Evolutionary conservation across 768 basidiomycete genomes (phyloP).

Genomic region (Auriscalpium orientale): DNA sequence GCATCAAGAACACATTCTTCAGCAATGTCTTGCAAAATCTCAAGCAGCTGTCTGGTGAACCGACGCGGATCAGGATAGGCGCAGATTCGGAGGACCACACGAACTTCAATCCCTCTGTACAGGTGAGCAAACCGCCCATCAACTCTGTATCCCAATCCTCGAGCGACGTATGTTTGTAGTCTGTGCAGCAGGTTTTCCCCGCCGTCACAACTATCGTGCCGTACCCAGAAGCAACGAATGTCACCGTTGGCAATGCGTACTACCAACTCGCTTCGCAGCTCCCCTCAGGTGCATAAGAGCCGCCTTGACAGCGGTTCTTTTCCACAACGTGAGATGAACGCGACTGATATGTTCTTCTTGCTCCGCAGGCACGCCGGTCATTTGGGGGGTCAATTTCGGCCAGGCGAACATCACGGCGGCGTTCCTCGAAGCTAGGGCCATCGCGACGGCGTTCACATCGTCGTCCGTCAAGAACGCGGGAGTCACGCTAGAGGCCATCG

Average conservation of each 20-base stretch:
- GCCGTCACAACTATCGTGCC: slow-evolving; percentile 40
- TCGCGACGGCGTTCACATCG: slow-evolving; percentile 41
- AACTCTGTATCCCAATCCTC: neutral
- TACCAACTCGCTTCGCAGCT: slow-evolving; percentile 47
- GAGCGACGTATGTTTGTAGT: slow-evolving; percentile 21
- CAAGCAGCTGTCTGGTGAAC: slow-evolving; percentile 39
- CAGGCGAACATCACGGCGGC: slow-evolving; percentile 27
- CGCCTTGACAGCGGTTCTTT: neutral
- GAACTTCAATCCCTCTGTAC: slow-evolving; percentile 39
- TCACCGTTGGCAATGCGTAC: slow-evolving; percentile 50
- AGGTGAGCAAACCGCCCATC: slow-evolving; percentile 26
- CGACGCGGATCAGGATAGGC: slow-evolving; percentile 50
- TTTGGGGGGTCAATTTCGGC: slow-evolving; percentile 65
- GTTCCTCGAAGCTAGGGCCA: slow-evolving; percentile 39
- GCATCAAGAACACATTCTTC: slow-evolving; percentile 48
- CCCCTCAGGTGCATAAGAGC: slow-evolving; percentile 32
- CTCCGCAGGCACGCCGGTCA: slow-evolving; percentile 47
- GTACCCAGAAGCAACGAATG: slow-evolving; percentile 60
- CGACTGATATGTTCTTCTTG: neutral
- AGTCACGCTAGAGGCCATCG: slow-evolving; percentile 48
- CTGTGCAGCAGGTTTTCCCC: slow-evolving; percentile 43
- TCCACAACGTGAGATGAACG: no score
- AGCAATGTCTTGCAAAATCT: slow-evolving; percentile 54
- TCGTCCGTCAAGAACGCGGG: slow-evolving; percentile 29
- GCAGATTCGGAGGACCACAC: slow-evolving; percentile 55